A percentile compares a stretch with the other conserved stretches of the same genome.
Conservation (phyloP, 371 early-diverging fungal genomes). For the Mucor sp. region DNA sequence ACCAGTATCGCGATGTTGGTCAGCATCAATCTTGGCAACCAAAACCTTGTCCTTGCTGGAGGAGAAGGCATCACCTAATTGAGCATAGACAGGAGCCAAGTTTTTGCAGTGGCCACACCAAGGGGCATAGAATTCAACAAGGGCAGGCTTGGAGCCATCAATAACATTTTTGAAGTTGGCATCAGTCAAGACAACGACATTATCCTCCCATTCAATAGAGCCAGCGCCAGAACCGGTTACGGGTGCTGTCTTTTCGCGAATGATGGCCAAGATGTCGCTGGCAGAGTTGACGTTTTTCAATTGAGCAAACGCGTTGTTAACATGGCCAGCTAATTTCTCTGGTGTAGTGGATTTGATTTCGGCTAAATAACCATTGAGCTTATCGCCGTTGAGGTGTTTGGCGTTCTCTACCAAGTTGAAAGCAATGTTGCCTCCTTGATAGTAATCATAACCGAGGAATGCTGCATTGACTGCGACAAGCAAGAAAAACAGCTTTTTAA, state of each 20-base stretch:
- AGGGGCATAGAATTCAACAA: constrained; percentile 93
- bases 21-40: constrained; percentile 93
- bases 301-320: constrained; percentile 57
- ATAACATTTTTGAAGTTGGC: constrained; percentile 74
- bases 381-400: constrained; percentile 45
- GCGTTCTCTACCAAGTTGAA: constrained; percentile 56
- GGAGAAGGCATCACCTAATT: constrained; percentile 76
- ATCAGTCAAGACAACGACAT: constrained; percentile 74
- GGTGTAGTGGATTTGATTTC: constrained; percentile 45
- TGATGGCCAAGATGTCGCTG: constrained; percentile 41
- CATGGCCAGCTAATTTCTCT: constrained; percentile 51
- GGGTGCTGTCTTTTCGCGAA: constrained; percentile 38
- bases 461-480: constrained; percentile 38
- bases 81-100: constrained; percentile 83
- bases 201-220: constrained; percentile 29
- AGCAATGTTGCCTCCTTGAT: constrained; percentile 58
- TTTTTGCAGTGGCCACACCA: constrained; percentile 96
- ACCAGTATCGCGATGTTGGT: constrained; percentile 79
- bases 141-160: constrained; percentile 87
- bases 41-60: constrained; percentile 72
- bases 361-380: constrained; percentile 44
- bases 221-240: constrained; percentile 17
- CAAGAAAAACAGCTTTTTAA: constrained; percentile 44
- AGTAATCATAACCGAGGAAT: constrained; percentile 46
- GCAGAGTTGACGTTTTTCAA: constrained; percentile 54